phyloP scores from a whole-genome alignment of 73 alveolate genomes.

The Paramecium biaurelia region DNA sequence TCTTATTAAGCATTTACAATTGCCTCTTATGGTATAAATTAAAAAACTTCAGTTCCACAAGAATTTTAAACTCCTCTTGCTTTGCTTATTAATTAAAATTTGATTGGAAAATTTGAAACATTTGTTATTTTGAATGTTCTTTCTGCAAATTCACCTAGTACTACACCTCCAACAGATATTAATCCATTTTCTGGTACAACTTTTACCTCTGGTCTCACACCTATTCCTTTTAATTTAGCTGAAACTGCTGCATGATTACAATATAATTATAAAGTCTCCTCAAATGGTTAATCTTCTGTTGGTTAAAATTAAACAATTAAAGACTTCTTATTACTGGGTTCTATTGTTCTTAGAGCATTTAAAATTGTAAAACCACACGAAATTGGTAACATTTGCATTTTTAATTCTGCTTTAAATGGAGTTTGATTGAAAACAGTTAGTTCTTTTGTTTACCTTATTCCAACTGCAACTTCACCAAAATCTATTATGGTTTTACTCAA shows the following conservation, averaged over 20 bases:
- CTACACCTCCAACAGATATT: conserved; percentile 83
- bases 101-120: conserved; percentile 89
- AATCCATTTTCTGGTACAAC: conserved; percentile 87
- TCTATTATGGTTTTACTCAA: conserved; percentile 86
- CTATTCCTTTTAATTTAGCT: conserved; percentile 88
- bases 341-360: conserved; percentile 89
- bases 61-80: conserved; percentile 88
- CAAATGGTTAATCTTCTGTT: conserved; percentile 83
- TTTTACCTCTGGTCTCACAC: conserved; percentile 96
- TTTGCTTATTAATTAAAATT: conserved; percentile 73
- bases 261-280: conserved; percentile 83
- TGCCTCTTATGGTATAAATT: conserved; percentile 92
- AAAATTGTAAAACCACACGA: conserved; percentile 93
- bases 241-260: conserved; percentile 88
- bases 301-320: conserved; percentile 94
- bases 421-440: conserved; percentile 85
- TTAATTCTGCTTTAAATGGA: conserved; percentile 74
- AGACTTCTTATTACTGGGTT: conserved; percentile 88
- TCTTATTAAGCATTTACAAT: conserved; percentile 83
- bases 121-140: conserved; percentile 82
- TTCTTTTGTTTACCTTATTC: conserved; percentile 84
- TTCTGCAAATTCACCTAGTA: conserved; percentile 86
- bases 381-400: conserved; percentile 89
- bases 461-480: conserved; percentile 97
- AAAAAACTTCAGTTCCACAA: conserved; percentile 81